Evolutionary conservation across 1,139 yeast genomes (phyloP), one percentile per base, ranked within the genome.

Genomic region (Insectozyma bohioensis): DNA sequence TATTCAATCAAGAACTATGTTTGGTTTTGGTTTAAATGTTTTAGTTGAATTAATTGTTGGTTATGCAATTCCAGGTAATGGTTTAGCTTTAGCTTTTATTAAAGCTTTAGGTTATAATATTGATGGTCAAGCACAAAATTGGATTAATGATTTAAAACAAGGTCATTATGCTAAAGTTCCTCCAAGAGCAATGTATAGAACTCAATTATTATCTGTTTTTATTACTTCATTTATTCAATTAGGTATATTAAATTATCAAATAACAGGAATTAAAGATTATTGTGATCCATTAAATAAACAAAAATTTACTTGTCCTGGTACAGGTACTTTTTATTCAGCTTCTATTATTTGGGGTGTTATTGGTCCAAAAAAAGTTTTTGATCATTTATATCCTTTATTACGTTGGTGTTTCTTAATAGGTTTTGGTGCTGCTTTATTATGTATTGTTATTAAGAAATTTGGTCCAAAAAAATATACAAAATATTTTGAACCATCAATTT

Each of bases 271-370:
- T 7, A 42, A 43, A n/a, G 72, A 65, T 30, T 58, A 73, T 43
- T 79, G 85, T 54, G 52, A 55, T 4, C 54, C 64, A n/a, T 45
- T 49, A 20, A 76, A 75, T 37, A 34, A 47, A 8, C 62, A 67
- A 28, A 60, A 60, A 26, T 76, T 74, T 49, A 58, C 74, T 6
- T 78, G 84, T 48, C 78, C 76, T 19, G 59, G 52, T 29, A 60
- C 69, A 12, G 60, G 54, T 25, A 70, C 75, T 1, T 76, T 62
- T 52, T 79, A 66, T 54, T 63, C 63, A 33, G 76, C 85, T 2
- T 69, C 80, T 1, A 64, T 79, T 12, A 59, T 76, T 22, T 80
- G 85, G 85, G 85, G 85, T 42, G 79, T 73, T 20, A 74, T 80
- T 48, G 86, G 85, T 4, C 86, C 86, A 16, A 65, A 68, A 48